phyloP scores from a whole-genome alignment of 176 grass and related monocot genomes.

The Avena eriantha region DNA sequence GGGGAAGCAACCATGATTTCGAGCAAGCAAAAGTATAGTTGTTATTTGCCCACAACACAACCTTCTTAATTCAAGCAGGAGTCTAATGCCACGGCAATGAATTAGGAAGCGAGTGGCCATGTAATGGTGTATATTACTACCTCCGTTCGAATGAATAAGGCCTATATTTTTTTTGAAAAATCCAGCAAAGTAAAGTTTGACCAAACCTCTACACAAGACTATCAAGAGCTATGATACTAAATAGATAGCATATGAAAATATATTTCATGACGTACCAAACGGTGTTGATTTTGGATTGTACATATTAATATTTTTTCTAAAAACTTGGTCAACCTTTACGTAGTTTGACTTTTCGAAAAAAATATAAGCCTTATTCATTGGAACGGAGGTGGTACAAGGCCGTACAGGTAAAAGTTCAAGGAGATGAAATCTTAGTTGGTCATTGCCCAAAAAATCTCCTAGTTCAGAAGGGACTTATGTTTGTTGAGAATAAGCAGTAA shows the following conservation, averaged over 20 bases:
- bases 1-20: background rate
- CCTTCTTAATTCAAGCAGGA: background rate
- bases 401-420: background rate
- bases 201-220: too few species aligned
- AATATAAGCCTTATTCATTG: too few species aligned
- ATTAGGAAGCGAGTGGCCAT: background rate
- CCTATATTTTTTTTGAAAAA: too few species aligned
- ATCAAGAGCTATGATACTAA: too few species aligned
- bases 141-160: too few species aligned
- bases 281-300: too few species aligned
- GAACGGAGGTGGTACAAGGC: background rate
- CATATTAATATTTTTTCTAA: too few species aligned
- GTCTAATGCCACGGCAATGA: background rate
- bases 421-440: slow-evolving; percentile 11
- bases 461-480: background rate
- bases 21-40: slow-evolving; percentile 12
- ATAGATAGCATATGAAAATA: too few species aligned
- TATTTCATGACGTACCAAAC: too few species aligned
- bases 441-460: slow-evolving; percentile 7
- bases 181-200: too few species aligned
- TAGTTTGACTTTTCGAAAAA: too few species aligned
- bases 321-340: too few species aligned
- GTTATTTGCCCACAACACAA: slow-evolving; percentile 14
- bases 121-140: background rate
- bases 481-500: slow-evolving; percentile 28